Evolutionary conservation across 768 basidiomycete genomes (phyloP), one percentile per base, ranked within the genome.

Genomic region (Tubosaeta sp.): DNA sequence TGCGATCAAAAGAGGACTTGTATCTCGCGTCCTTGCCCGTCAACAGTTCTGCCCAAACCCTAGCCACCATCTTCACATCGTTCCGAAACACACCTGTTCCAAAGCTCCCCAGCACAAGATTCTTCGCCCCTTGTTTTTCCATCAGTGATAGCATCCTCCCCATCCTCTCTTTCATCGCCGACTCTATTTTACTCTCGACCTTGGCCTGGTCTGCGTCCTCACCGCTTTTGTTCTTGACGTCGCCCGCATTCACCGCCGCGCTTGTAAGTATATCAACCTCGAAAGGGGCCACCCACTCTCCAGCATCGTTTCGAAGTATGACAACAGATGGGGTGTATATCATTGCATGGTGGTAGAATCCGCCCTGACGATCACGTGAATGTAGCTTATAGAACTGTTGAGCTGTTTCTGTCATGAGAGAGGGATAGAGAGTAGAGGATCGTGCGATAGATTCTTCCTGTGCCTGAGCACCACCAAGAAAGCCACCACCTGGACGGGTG

Each of bases 391-490:
- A 87, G 69, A 87, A 90, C 35, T 75, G 72, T 39, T 77, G 70
- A 1, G 79, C 83, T 6, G 71, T 72, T 14, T 67, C 63, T 10
- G 82, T 79, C 60, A 75, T 73, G 49, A 90, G 82, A 9, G 82
- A 76, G 1, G 77, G 71, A 56, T 83, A 87, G 6, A 91, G 69
- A 6, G 83, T 85, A 11, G 87, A 88, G 5, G 86, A 80, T 36
- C 88, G 81, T 11, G 88, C 87, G 58, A 91, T 78, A 32, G 83
- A 83, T 65, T 91, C 88, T 64, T 91, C 89, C 59, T 91, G 88
- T 2, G 89, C 88, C 52, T 82, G 80, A 0, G 86, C 80, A 14
- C 88, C 89, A 49, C 67, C 74, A 51, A 79, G 74, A 67, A 91
- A 90, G 6, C 89, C 89, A 4, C 89, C 87, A 2, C 88, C 87